Evolutionary conservation across 139 green algal species (phyloP).

Genomic region (Chlamydomonas schloesseri): DNA sequence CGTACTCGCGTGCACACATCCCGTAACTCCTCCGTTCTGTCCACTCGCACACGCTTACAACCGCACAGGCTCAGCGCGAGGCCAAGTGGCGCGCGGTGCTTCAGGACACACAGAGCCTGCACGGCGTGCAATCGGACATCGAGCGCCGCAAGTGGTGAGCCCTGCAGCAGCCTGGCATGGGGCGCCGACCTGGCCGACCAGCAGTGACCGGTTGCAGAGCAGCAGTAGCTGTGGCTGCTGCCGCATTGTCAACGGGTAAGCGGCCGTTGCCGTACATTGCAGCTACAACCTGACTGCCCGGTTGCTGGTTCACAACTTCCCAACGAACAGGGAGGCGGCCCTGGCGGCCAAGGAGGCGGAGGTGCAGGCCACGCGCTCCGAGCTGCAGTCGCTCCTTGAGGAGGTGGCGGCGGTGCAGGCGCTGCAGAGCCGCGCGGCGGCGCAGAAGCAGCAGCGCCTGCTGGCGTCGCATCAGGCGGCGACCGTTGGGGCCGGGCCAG

Average conservation of each 20-base stretch:
- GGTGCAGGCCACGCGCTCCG: conserved; percentile 43
- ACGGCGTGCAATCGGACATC: conserved; percentile 39
- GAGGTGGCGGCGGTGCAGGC: conserved; percentile 37
- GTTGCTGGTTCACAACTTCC: background rate
- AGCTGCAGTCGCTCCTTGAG: conserved; percentile 59
- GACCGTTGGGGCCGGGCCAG: no score
- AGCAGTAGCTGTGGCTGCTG: no score
- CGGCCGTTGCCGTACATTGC: background rate
- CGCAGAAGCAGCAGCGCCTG: conserved; percentile 4
- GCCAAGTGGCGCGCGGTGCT: conserved; percentile 54
- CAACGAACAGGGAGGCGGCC: conserved; percentile 1
- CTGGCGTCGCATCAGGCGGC: background rate
- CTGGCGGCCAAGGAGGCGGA: conserved; percentile 56
- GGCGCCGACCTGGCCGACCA: no score
- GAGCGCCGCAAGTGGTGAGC: conserved; percentile 28
- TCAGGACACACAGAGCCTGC: conserved; percentile 49
- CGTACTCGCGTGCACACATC: no score
- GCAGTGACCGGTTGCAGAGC: no score
- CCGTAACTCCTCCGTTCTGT: no score
- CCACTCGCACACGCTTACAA: no score
- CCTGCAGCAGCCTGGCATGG: no score
- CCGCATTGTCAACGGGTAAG: no score
- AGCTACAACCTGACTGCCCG: background rate
- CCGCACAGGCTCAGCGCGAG: conserved; percentile 30
- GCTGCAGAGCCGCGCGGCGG: conserved; percentile 20